A percentile compares a stretch with the other conserved stretches of the same genome.
These are phyloP conservation scores for Pseudogymnoascus sp. DNA, from an alignment of 2,329 filamentous ascomycete genomes.

Conservation along the genomic window DNA sequence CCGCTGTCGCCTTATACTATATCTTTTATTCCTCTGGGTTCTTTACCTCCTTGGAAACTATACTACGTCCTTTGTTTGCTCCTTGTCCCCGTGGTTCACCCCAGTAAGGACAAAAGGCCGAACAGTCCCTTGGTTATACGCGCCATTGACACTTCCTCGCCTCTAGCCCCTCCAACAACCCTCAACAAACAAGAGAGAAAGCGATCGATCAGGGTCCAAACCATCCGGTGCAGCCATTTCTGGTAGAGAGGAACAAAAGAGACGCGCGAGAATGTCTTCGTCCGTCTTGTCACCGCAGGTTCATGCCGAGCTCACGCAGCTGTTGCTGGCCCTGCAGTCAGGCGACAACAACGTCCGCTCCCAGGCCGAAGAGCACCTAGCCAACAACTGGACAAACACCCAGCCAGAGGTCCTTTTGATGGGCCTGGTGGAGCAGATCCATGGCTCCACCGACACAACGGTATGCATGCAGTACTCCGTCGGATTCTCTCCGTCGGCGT, in stretches of 20 bases:
- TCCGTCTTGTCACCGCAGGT: constrained; percentile 80
- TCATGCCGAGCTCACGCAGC: constrained; percentile 74
- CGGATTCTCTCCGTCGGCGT: background rate
- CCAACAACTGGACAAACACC: constrained; percentile 77
- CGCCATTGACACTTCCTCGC: background rate
- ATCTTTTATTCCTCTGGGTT: background rate
- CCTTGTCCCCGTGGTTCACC: background rate
- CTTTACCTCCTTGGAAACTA: background rate
- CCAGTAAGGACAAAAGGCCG: background rate
- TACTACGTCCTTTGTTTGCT: background rate
- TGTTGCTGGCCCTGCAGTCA: constrained; percentile 82
- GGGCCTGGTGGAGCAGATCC: constrained; percentile 88
- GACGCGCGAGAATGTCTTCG: constrained; percentile 42
- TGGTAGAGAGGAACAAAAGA: background rate
- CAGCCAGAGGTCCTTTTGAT: constrained; percentile 85
- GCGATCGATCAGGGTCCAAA: background rate
- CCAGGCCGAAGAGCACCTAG: constrained; percentile 82
- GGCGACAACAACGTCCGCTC: constrained; percentile 79
- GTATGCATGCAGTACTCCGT: constrained; percentile 19
- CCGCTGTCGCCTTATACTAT: background rate
- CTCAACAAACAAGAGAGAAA: background rate
- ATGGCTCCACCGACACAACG: constrained; percentile 51
- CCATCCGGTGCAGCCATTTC: background rate
- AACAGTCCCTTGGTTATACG: background rate
- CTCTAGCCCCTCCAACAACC: background rate